Evolutionary conservation across 2,329 filamentous ascomycete genomes (phyloP), one percentile per base, ranked within the genome.

Genomic region (Aspergillus sp.): DNA sequence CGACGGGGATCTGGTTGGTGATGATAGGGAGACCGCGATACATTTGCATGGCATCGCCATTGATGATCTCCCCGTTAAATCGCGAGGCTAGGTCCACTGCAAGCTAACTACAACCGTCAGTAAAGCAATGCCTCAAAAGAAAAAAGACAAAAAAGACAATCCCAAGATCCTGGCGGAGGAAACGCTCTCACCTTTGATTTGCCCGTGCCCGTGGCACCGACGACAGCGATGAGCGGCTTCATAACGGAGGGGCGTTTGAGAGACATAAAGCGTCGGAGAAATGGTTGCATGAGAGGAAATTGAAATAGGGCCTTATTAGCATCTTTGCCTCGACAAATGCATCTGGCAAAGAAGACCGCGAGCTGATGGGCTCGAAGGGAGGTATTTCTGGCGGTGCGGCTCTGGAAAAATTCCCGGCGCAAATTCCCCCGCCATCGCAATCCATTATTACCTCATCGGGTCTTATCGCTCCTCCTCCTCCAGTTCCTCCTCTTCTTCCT

Each of bases 31-130:
- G 81, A 2, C 95, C 95, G 56, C 86, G 85, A 76, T 99, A 99
- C 79, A 99, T 88, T 75, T 99, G 95, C 92, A 99, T 97, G 41
- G 95, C 95, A 81, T 99, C 95, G 50, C 91, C 91, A 73, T 99
- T 99, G 79, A 99, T 92, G 55, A 99, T 86, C 76, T 99, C 95
- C 72, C 96, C 95, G 75, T 95, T 89, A 77, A 92, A 93, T 21
- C 84, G 86, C 45, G 83, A 83, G 1, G 96, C 95, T 55, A 99
- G 80, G 64, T 97, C 91, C 43, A 99, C 89, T 8, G 95, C 95
- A 66, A 97, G 85, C 92, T 97, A 68, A 67, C 65, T 72, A 63
- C 61, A 71, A 57, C 58, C 52, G 65, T 78, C 65, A 75, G 70
- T 50, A 30, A 57, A 57, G 60, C 12, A 21, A 4, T 13, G 53